phyloP scores from a whole-genome alignment of 331 rosid genomes.

The Malus hybrid region DNA sequence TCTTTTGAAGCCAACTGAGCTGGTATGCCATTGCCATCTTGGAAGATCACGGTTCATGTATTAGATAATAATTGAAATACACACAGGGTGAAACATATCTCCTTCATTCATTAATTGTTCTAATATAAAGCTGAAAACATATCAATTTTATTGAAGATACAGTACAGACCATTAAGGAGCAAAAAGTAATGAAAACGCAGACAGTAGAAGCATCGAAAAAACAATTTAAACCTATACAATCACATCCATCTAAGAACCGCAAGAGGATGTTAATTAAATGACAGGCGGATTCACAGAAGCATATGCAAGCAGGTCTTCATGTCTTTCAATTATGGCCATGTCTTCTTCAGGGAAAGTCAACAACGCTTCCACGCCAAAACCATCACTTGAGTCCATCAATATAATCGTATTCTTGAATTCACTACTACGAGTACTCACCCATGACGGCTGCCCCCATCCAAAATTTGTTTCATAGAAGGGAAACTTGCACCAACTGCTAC shows the following conservation, averaged over 20 bases:
- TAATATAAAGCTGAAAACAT: background rate
- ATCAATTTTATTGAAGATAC: background rate
- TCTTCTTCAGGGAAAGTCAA: conserved; percentile 3
- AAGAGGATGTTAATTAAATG: background rate
- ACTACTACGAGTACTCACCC: conserved; percentile 4
- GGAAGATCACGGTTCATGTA: too few species aligned
- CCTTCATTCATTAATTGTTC: background rate
- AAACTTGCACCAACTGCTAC: conserved; percentile 28
- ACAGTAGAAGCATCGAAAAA: background rate
- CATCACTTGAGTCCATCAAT: conserved; percentile 15
- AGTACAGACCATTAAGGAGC: background rate
- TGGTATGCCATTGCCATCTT: too few species aligned
- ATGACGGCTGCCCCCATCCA: conserved; percentile 29
- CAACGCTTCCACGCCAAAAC: conserved; percentile 9
- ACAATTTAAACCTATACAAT: background rate
- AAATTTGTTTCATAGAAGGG: conserved; percentile 17
- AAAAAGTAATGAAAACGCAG: too few species aligned
- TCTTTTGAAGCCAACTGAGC: too few species aligned
- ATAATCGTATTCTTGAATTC: background rate
- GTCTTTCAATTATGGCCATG: background rate
- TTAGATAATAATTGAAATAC: too few species aligned
- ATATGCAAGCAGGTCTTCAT: conserved; percentile 5
- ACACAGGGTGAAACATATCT: too few species aligned
- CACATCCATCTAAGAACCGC: background rate
- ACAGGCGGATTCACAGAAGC: conserved; percentile 1